Evolutionary conservation across 768 basidiomycete genomes (phyloP).

Genomic region (Pholiota microspora): DNA sequence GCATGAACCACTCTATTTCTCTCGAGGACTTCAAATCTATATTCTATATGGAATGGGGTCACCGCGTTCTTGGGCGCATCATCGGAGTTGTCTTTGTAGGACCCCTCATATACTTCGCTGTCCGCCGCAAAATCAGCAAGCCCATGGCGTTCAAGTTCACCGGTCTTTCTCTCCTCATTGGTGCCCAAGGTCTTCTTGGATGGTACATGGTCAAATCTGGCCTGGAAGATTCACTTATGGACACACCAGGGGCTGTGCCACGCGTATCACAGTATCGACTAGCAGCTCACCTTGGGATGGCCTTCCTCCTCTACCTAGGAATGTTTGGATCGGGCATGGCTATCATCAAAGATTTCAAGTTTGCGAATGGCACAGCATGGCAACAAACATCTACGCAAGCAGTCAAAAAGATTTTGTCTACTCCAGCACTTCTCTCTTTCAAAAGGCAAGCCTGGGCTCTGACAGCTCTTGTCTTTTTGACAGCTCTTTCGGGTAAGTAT

Average conservation of each 20-base stretch:
- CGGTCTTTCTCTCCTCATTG: conserved; percentile 78
- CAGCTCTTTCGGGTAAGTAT: conserved; percentile 82
- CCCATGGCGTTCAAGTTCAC: conserved; percentile 62
- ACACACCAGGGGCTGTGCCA: conserved; percentile 81
- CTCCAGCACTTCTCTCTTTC: conserved; percentile 58
- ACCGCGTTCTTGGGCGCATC: conserved; percentile 88
- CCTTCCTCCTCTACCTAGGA: conserved; percentile 88
- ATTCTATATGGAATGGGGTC: conserved; percentile 98
- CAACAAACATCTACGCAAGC: conserved; percentile 42
- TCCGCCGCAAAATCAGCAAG: conserved; percentile 65
- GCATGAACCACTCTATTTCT: conserved; percentile 86
- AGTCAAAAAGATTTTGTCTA: conserved; percentile 48
- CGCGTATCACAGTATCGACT: conserved; percentile 96
- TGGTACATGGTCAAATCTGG: conserved; percentile 99
- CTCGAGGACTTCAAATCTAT: conserved; percentile 93
- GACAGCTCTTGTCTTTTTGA: conserved; percentile 81
- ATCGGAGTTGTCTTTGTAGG: conserved; percentile 82
- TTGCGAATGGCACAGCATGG: conserved; percentile 55
- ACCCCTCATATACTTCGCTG: conserved; percentile 79
- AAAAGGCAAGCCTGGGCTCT: conserved; percentile 57
- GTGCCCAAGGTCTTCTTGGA: conserved; percentile 87
- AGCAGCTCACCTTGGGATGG: conserved; percentile 91
- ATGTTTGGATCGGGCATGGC: conserved; percentile 83
- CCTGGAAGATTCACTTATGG: conserved; percentile 77
- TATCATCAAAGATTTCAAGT: conserved; percentile 78